These are phyloP conservation scores for Boletus patriciae DNA, from an alignment of 768 basidiomycete genomes.

Conservation along the genomic window DNA sequence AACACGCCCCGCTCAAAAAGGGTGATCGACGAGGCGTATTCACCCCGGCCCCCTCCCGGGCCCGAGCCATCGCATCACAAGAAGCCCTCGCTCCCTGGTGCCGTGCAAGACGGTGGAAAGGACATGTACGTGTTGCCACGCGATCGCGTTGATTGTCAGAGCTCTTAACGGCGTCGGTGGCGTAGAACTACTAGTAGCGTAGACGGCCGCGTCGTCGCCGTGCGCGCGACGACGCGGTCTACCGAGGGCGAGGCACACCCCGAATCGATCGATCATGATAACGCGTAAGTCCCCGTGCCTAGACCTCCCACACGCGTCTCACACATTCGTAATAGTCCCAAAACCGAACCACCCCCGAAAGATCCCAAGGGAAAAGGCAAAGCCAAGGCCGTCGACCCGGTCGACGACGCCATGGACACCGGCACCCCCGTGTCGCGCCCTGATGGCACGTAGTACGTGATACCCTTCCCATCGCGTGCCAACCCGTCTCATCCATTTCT, in stretches of 20 bases:
- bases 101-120: background rate
- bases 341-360: background rate
- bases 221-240: background rate
- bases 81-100: background rate
- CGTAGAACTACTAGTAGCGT: background rate
- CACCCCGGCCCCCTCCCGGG: background rate
- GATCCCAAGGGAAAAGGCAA: conserved; percentile 1
- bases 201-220: background rate
- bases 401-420: background rate
- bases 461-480: no score
- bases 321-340: background rate
- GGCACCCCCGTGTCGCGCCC: background rate
- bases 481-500: background rate
- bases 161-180: no score
- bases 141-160: no score
- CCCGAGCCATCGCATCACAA: background rate
- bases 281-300: background rate
- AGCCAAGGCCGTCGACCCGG: background rate
- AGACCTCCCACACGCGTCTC: background rate
- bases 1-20: conserved; percentile 9
- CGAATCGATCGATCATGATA: background rate
- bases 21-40: conserved; percentile 5
- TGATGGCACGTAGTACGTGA: background rate
- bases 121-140: background rate
- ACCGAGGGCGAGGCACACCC: background rate